These are phyloP conservation scores for Suillus tomentosus DNA, from an alignment of 768 basidiomycete genomes.

Conservation along the genomic window DNA sequence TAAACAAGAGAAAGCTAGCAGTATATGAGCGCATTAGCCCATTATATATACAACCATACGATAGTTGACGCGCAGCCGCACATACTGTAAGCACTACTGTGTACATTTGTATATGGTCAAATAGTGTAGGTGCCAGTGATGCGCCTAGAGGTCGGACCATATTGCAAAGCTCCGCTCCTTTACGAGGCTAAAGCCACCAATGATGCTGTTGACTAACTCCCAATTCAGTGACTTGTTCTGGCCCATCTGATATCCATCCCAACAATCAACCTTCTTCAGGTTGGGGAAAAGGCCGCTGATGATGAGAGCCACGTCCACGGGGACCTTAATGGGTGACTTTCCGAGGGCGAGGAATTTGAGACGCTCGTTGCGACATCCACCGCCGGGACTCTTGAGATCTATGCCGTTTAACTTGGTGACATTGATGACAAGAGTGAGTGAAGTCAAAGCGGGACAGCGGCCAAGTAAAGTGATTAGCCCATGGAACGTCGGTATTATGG, in stretches of 20 bases:
- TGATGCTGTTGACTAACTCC: background rate
- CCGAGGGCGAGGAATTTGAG: conserved; percentile 19
- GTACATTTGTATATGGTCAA: background rate
- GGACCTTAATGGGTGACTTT: conserved; percentile 19
- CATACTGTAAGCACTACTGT: background rate
- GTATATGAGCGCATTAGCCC: background rate
- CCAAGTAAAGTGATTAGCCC: conserved; percentile 15
- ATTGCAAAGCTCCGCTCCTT: background rate
- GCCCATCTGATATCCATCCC: conserved; percentile 18
- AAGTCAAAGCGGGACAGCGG: conserved; percentile 17
- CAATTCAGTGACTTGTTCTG: background rate
- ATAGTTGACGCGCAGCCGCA: background rate
- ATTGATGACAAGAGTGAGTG: conserved; percentile 26
- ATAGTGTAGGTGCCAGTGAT: background rate
- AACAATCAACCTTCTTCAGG: conserved; percentile 23
- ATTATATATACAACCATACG: background rate
- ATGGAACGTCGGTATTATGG: conserved; percentile 22
- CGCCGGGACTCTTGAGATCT: background rate
- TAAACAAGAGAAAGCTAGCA: background rate
- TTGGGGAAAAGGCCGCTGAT: conserved; percentile 22
- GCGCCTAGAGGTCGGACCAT: background rate
- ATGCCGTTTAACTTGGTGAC: conserved; percentile 1
- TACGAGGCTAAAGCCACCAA: background rate
- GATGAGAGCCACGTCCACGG: conserved; percentile 15
- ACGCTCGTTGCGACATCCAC: background rate